These are phyloP conservation scores for Hamigera avellanea DNA, from an alignment of 495 filamentous ascomycete genomes.

Conservation along the genomic window DNA sequence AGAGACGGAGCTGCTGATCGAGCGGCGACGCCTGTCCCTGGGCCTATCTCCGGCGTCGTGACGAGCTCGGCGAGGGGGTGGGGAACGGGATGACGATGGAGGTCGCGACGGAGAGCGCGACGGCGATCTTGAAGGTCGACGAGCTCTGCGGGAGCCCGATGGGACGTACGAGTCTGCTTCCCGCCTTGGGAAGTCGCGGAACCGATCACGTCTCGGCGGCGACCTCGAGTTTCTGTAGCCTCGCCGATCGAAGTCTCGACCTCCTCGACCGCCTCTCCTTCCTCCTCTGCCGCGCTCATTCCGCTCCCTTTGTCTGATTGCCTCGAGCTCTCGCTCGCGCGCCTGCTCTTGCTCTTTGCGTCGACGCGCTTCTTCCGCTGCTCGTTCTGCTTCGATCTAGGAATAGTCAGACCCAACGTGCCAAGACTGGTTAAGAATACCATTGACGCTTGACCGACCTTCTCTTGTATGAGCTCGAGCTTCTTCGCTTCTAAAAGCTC, in stretches of 20 bases:
- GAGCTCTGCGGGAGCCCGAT: slow-evolving; percentile 21
- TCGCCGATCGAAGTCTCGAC: slow-evolving; percentile 37
- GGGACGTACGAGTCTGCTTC: slow-evolving; percentile 51
- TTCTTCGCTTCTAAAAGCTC: slow-evolving; percentile 95
- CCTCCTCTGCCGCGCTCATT: slow-evolving; percentile 52
- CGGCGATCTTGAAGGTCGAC: slow-evolving; percentile 22
- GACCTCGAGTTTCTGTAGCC: slow-evolving; percentile 41
- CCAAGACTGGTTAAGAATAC: background rate
- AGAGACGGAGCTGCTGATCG: slow-evolving; percentile 25
- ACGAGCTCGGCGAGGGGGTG: slow-evolving; percentile 22
- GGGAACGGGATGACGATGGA: slow-evolving; percentile 26
- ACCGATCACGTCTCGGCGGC: slow-evolving; percentile 45
- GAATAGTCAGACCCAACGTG: slow-evolving; percentile 6
- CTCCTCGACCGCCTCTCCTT: slow-evolving; percentile 41
- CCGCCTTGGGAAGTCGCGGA: slow-evolving; percentile 40
- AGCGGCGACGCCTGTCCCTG: slow-evolving; percentile 22
- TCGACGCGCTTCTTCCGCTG: slow-evolving; percentile 59
- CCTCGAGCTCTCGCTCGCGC: slow-evolving; percentile 49
- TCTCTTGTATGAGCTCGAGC: slow-evolving; percentile 82
- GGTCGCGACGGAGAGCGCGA: slow-evolving; percentile 27
- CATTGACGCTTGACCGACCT: slow-evolving; percentile 41
- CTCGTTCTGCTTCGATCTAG: slow-evolving; percentile 75
- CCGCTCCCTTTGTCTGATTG: slow-evolving; percentile 62
- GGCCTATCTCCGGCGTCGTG: slow-evolving; percentile 15
- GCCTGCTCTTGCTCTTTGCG: slow-evolving; percentile 54